phyloP scores from a whole-genome alignment of 345 rosid species.

The Iberis pinnata region DNA sequence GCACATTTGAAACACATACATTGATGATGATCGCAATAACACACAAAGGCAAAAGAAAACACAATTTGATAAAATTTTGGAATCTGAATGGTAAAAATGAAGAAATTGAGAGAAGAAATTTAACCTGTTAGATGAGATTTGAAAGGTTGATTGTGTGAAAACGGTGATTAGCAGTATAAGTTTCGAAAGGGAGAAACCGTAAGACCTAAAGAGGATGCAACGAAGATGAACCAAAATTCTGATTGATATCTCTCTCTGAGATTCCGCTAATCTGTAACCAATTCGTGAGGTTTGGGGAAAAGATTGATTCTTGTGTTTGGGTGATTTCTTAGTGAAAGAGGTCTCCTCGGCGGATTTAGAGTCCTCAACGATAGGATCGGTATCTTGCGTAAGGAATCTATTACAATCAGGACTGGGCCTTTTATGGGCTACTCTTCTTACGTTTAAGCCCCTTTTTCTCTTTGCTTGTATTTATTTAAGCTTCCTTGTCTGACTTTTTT shows the following conservation, averaged over 20 bases:
- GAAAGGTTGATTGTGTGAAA: not conserved
- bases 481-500: too few relatives aligned
- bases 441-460: too few relatives aligned
- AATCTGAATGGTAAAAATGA: not conserved
- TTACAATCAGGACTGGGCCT: constrained; percentile 13
- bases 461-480: too few relatives aligned
- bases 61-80: not conserved
- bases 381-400: constrained; percentile 9
- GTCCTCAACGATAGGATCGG: constrained; percentile 13
- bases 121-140: constrained; percentile 1
- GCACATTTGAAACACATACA: constrained; percentile 1
- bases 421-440: not conserved
- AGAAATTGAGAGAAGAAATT: not conserved
- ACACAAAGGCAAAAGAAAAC: not conserved
- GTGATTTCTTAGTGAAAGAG: constrained; percentile 11
- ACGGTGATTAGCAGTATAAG: not conserved
- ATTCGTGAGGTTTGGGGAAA: not conserved
- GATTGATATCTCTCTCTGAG: not conserved
- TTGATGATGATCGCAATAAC: not conserved
- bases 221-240: not conserved
- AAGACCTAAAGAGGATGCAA: not conserved
- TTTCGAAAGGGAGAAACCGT: not conserved
- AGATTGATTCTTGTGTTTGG: not conserved
- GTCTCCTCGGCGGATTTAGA: constrained; percentile 16
- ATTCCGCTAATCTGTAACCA: not conserved